Evolutionary conservation across 139 green algal genomes (phyloP), one percentile per base, ranked within the genome.

Genomic region (Pseudopediastrum boryanum): DNA sequence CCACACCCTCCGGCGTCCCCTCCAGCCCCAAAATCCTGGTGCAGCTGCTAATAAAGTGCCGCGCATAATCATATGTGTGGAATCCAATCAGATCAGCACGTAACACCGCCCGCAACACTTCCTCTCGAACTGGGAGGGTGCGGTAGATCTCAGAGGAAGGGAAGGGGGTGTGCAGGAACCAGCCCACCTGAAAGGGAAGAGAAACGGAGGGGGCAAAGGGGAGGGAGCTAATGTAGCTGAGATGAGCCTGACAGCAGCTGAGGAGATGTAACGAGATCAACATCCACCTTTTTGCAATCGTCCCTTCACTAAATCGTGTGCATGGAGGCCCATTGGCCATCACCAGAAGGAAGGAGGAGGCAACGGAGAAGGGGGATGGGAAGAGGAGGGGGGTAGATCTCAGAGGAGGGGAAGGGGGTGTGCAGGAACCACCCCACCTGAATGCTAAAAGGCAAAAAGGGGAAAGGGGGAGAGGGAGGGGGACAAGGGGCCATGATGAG

Each of bases 31-130:
- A 79, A 41, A 98, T 96, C 75, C 93, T 89, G 10, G 93, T 97
- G 85, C 94, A 97, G 5, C 90, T 92, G 43, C 84, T 93, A 54
- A 98, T 95, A 88, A 98, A 98, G 87, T 98, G 94, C 48, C 94
- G 84, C 7, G 93, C 92, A 78, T 98, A 98, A 86, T 98, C 94
- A 71, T 98, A 98, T 44, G 94, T 97, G 87, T 97, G 94, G 86
- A 97, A 98, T 48, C 86, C 94, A 31, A 98, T 95, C 35, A 98
- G 86, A 84, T 98, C 94, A 1, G 94, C 90, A 2, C 84, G 85
- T 35, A 98, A 85, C 41, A 97, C 91, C 19, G 92, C 91, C 6
- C 90, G 83, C 58, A 98, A 85, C 44, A 98, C 86, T 74, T 98
- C 93, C 74, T 98, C 94, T 1, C 94, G 83, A 19, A 94, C 85